These are phyloP conservation scores for Bertia moriformis DNA, from an alignment of 2,329 filamentous ascomycete genomes.

Conservation along the genomic window DNA sequence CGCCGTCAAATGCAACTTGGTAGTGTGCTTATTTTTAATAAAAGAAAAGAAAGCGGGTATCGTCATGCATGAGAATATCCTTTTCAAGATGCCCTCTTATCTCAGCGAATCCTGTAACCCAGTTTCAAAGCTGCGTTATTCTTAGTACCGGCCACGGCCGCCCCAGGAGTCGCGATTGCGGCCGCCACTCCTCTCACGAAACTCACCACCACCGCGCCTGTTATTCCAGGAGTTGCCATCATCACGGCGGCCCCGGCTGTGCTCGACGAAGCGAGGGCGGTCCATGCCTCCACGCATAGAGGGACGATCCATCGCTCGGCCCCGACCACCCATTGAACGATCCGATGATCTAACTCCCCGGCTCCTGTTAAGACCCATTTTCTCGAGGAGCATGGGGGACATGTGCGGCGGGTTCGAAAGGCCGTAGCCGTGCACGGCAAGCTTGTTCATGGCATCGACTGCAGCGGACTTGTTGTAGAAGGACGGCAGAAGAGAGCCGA, in stretches of 20 bases:
- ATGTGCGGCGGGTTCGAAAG: not conserved
- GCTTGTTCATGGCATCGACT: not conserved
- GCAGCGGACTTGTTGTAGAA: not conserved
- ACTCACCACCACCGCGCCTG: not conserved
- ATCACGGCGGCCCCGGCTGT: not conserved
- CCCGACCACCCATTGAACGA: not conserved
- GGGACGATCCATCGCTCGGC: not conserved
- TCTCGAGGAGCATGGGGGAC: not conserved
- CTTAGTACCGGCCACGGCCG: not conserved
- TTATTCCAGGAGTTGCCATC: not conserved
- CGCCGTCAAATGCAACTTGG: not conserved
- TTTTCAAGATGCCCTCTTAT: too few relatives aligned
- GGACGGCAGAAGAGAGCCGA: not conserved
- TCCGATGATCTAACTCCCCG: not conserved
- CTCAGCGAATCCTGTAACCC: too few relatives aligned
- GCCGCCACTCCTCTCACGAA: not conserved
- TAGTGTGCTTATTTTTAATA: not conserved
- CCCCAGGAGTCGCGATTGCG: not conserved
- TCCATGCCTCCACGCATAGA: not conserved
- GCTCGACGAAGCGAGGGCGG: not conserved
- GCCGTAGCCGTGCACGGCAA: not conserved
- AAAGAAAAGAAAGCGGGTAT: not conserved
- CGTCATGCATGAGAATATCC: too few relatives aligned
- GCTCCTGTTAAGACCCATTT: not conserved
- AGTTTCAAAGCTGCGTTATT: not conserved